Evolutionary conservation across 768 basidiomycete species (phyloP), one percentile per base, ranked within the genome.

Genomic region (Suillus lakei): DNA sequence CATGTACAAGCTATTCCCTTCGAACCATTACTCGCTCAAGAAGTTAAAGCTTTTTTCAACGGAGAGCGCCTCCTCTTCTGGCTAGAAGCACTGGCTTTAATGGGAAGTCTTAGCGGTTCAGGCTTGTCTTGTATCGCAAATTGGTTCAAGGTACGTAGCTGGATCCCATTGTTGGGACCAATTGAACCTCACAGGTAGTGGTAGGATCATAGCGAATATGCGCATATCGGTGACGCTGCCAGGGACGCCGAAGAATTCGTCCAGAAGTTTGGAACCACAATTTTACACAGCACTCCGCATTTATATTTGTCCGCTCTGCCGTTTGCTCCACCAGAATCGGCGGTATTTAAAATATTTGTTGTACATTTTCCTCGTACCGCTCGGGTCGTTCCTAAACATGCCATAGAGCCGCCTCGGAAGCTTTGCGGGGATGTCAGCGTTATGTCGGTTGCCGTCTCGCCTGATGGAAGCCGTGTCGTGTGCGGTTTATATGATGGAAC

Each of bases 301-400:
- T 66, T 74, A 15, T 74, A 74, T 62, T 16, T 74, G 10, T 74
- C 72, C 26, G 73, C 69, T 1, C 36, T 75, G 15, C 71, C 71
- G 28, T 74, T 75, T 61, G 48, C 68, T n/a, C 73, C 71, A 41
- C 26, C 43, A 23, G 26, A 63, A 77, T 81, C 23, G 66, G 41
- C 41, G 18, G 10, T 46, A 12, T 46, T 12, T 46, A 30, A 4
- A 12, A 9, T 54, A 26, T 56, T n/a, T 21, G 64, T 28, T 10
- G 12, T 26, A 4, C n/a, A 39, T 4, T 65, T 65, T 18, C 15
- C 44, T 28, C 18, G 54, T 13, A 36, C 32, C 7, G 9, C 62
- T 3, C 51, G 21, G 23, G 16, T 60, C 5, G 39, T 61, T 18
- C 6, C 8, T 26, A 55, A n/a, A 16, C 36, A 39, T 43, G 38